Base-by-base conservation (phyloP, 1,284 basidiomycete species). In the Cryptococcus floricola region DNA sequence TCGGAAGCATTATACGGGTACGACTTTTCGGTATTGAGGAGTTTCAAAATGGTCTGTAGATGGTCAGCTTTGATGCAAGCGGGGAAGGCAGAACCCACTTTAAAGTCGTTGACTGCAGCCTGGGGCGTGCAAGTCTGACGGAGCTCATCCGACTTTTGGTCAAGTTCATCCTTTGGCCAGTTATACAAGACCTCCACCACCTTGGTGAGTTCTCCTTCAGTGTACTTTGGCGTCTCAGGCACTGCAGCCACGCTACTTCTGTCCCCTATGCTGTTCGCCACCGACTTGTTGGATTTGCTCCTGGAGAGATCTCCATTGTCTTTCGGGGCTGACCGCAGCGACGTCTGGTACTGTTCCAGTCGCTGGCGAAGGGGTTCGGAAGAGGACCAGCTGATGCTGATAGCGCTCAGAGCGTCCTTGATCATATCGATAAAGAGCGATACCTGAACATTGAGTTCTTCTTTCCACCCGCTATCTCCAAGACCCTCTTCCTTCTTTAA, bases 361-460 rank as follows among this genome's bases (percentile, higher is more conserved):
- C 31, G 31, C 31, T 34, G 31, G 31, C 31, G 31, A 34, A 34
- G 31, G 10, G 31, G 31, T 34, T 34, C 31, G 10, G 31, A 34
- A 10, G 31, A 34, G 10, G 31, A 34, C 31, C 31, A 34, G 31
- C 31, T 34, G 31, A 34, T 34, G 10, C 31, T 34, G 31, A 34
- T 34, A 10, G 31, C 31, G 31, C 31, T 34, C 1, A 42, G 41
- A n/a, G 41, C 41, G 19, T 42, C 88, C 57, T 97, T 91, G 14
- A 98, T 80, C 65, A 98, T 82, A 70, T 84, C 85, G 59, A 96
- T 85, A 70, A 98, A 97, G 52, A 85, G 81, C 1, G 86, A 87
- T 53, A 96, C 91, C 68, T 97, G 92, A 58, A 85, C 86, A 74
- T 96, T 93, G 54, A 97, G 83, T 72, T 96, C 91, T 51, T 85